Base-by-base conservation (phyloP, 2,329 filamentous ascomycete species). In the Aspergillus sp. region DNA sequence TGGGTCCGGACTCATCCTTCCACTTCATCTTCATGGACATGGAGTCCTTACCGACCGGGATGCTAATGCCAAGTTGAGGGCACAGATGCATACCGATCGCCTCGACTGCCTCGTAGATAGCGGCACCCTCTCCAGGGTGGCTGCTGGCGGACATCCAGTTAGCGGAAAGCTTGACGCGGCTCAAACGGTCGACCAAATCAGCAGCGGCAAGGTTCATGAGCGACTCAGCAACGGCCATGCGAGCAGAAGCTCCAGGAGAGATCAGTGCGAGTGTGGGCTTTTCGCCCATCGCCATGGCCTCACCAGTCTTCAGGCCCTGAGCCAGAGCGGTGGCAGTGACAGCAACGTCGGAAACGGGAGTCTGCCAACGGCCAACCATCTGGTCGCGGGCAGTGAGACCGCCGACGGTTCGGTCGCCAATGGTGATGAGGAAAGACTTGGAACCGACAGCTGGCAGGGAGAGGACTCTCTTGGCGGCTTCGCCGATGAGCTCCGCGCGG, bases 111-210 rank as follows among this genome's bases (percentile, higher is more conserved):
- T 97, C 92, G 72, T 97, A 98, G 34, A 98, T 84, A 17, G 90
- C 92, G 45, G 94, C 93, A 46, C 92, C 93, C 78, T 99, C 95
- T 51, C 95, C 95, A 23, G 91, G 89, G 75, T 97, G 93, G 73
- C 89, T 93, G 63, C 93, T 91, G n/a, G 94, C 94, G 3, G 93
- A 93, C 95, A 98, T 98, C 94, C 94, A 99, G 80, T 99, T 98
- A 54, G 94, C 94, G 3, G 93, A 97, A 9, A 98, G 85, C 74
- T 94, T 90, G 64, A 98, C 89, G 48, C 91, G 88, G 62, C 86
- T 86, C 55, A 98, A 81, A 58, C 91, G 88, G 50, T 90, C 91
- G 59, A 89, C 85, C 23, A 90, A 80, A 74, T 91, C 84, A 22
- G 89, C 91, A 59, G 95, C 95, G 43, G 91, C 93, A 61, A 99